Base-by-base conservation (phyloP, 108 stramenopile species). In the Seminavis robusta region DNA sequence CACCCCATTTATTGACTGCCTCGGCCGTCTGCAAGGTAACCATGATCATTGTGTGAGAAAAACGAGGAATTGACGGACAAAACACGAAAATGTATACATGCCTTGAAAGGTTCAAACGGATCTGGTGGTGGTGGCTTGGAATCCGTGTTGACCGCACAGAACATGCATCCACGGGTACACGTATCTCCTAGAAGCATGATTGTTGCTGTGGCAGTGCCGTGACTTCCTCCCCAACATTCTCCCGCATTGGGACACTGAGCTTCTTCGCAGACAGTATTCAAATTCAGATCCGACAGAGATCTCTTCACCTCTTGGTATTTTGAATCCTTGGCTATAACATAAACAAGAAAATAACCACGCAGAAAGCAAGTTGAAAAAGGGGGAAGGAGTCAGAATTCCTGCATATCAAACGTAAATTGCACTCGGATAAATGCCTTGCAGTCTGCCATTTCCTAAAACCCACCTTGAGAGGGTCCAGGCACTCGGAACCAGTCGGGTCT, bases 161-260 rank as follows among this genome's bases (percentile, higher is more conserved):
- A 99, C 71, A 86, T 81, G 71, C 99, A 99, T 7, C 97, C 99
- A 10, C 99, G 68, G 5, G 98, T 98, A 62, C 97, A 99, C 0
- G 97, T 98, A 63, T 99, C 98, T 4, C 98, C 99, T 75, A 99
- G 58, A 19, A 99, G 66, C 99, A 99, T 99, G 54, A 99, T 98
- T 0, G 99, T 99, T 13, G 95, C 99, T 2, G 97, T 98, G 7
- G 97, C 99, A 15, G 25, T 28, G 45, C 46, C 57, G 10, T 53
- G 33, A 29, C 45, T 33, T 6, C 99, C 99, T 69, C 88, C 91
- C 99, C 99, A 99, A 59, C 99, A 99, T 69, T 99, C 99, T 34
- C 99, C 99, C 50, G 98, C 92, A 76, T 99, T 99, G 28, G 99
- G 99, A 64, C 99, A 99, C 56, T 88, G 90, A 33, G 99, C 99